Percentiles rank a stretch among this genome's conserved stretches.
These are phyloP conservation scores for Pezicula neosporulosa DNA, from an alignment of 2,329 filamentous ascomycete genomes.

Conservation along the genomic window DNA sequence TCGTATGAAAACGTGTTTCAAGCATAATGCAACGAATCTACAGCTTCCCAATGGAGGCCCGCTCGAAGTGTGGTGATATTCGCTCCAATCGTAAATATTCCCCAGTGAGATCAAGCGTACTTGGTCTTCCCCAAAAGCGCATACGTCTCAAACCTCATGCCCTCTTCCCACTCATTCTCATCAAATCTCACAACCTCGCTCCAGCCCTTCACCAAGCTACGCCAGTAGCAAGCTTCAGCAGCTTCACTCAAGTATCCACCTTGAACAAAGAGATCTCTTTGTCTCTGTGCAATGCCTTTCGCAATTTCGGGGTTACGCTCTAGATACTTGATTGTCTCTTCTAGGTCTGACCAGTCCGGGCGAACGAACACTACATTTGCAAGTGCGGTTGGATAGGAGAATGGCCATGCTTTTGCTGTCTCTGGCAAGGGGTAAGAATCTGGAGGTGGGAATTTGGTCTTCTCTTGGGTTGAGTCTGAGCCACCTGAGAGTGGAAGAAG, in stretches of 20 bases:
- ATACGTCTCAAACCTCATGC: background rate
- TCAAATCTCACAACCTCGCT: background rate
- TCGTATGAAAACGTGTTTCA: no score
- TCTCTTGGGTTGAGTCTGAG: no score
- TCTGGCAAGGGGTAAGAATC: background rate
- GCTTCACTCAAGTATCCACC: slow-evolving; percentile 43
- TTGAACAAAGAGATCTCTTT: slow-evolving; percentile 38
- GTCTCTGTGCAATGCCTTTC: slow-evolving; percentile 39
- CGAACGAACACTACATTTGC: slow-evolving; percentile 44
- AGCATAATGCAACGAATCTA: no score
- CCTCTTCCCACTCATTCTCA: background rate
- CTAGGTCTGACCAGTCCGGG: slow-evolving; percentile 45
- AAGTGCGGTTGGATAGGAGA: slow-evolving; percentile 25
- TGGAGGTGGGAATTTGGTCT: background rate
- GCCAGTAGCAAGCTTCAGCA: slow-evolving; percentile 48
- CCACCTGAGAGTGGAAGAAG: slow-evolving; percentile 1
- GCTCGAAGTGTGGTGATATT: no score
- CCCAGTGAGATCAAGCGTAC: no score
- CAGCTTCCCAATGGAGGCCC: no score
- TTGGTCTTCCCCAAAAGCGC: no score
- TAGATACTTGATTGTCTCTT: slow-evolving; percentile 45
- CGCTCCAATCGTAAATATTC: no score
- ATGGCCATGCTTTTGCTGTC: slow-evolving; percentile 32
- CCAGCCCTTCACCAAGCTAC: slow-evolving; percentile 42
- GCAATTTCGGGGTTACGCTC: slow-evolving; percentile 37